Evolutionary conservation across 202 grass and related monocot species (phyloP), one percentile per base, ranked within the genome.

Genomic region (Setaria viridis): DNA sequence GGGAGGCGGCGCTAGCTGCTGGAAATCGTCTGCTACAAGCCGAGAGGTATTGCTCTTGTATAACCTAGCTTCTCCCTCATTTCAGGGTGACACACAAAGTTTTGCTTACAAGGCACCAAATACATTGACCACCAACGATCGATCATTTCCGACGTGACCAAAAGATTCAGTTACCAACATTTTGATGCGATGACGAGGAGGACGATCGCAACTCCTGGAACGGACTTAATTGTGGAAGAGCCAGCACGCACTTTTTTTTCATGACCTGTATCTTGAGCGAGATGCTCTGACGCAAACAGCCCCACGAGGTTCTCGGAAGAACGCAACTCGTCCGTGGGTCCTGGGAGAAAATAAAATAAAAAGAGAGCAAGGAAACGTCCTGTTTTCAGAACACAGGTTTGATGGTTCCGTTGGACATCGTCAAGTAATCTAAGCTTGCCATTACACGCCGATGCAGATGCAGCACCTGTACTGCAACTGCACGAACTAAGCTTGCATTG

Each of bases 231-330:
- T 13, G 17, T 72, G 11, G 11, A 14, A 37, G 33, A 16, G 51
- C 51, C 12, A 15, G 13, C 33, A 39, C 20, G 51, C 51, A 58
- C 73, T 25, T 25, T 42, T 58, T 32, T 76, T 41, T 21, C 73
- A 14, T 76, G 73, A 58, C 2, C 51, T 6, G 13, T 34, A 57
- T 76, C 34, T 58, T 2, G 9, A 7, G 34, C 37, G 25, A 25
- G 73, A 76, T 42, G 56, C 55, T 53, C 73, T 76, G 73, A 76
- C 12, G 53, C 73, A 42, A n/a, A 46, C 42, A 21, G 4, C 19
- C 10, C 35, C 3, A 69, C 14, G 32, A 2, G 17, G 39, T 49
- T 49, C 19, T 70, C 19, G 9, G 19, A 6, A 46, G 42, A 6
- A n/a, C 12, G n/a, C 42, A 8, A 71, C 68, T 19, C 6, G 51